Evolutionary conservation across 805 yeast species (phyloP).

Genomic region (Candida pseudoglaebosa): DNA sequence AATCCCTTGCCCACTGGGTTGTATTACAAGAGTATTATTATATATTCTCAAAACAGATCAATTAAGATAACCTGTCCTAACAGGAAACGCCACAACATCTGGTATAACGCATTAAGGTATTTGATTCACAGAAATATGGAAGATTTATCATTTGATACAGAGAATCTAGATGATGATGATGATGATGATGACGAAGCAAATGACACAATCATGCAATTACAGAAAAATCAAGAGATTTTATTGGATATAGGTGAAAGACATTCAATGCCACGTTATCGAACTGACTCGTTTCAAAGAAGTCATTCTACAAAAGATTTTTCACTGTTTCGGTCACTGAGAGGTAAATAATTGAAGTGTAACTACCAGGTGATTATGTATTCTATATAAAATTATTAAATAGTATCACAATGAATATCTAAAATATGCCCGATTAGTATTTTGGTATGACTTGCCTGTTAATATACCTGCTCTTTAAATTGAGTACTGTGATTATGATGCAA

Average conservation of each 20-base stretch:
- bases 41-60: constrained; percentile 62
- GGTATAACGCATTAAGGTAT: constrained; percentile 83
- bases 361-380: too few relatives aligned
- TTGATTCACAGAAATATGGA: constrained; percentile 63
- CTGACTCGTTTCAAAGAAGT: constrained; percentile 8
- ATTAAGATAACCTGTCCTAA: constrained; percentile 85
- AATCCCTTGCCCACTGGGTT: constrained; percentile 89
- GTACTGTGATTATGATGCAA: constrained; percentile 14
- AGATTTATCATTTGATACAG: constrained; percentile 44
- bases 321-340: constrained; percentile 14
- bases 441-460: neutral
- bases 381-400: too few relatives aligned
- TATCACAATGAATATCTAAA: too few relatives aligned
- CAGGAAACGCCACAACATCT: constrained; percentile 80
- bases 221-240: constrained; percentile 14
- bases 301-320: constrained; percentile 11
- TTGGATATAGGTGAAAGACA: constrained; percentile 20
- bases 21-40: constrained; percentile 76
- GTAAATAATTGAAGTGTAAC: constrained; percentile 4
- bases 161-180: constrained; percentile 25
- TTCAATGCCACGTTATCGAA: constrained; percentile 17
- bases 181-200: constrained; percentile 14
- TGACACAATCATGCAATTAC: constrained; percentile 12
- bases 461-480: constrained; percentile 12
- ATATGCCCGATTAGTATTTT: neutral